Conservation (phyloP, 108 stramenopile genomes). For the Pseudonitzschia multiseries region DNA sequence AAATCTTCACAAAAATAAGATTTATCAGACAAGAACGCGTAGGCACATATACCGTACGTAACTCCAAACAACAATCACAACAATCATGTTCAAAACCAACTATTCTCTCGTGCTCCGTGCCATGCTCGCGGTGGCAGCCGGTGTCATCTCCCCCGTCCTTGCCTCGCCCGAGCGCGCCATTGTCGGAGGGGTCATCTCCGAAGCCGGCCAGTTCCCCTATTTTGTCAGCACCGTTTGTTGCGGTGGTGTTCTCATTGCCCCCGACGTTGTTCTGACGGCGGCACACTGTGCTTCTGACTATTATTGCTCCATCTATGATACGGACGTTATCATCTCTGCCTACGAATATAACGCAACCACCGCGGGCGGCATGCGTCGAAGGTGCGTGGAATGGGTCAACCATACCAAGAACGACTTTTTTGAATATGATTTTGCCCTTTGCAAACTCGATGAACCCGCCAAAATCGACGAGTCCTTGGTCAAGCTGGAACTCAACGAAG, state of each 20-base stretch:
- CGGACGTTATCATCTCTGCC: background rate
- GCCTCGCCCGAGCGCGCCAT: background rate
- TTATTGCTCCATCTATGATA: background rate
- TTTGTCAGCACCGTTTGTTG: background rate
- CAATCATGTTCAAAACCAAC: background rate
- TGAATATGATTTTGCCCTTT: constrained; percentile 5
- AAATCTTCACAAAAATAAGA: too few relatives aligned
- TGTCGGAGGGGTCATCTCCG: background rate
- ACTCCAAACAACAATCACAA: too few relatives aligned
- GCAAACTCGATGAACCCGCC: background rate
- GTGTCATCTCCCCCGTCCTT: background rate
- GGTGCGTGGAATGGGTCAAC: too few relatives aligned
- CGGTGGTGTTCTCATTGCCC: background rate
- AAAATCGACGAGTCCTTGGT: background rate
- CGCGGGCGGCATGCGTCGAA: too few relatives aligned
- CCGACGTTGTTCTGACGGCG: constrained; percentile 3
- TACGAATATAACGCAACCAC: background rate
- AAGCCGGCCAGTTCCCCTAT: constrained; percentile 1
- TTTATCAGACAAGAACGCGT: too few relatives aligned
- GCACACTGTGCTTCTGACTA: background rate
- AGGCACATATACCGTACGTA: too few relatives aligned
- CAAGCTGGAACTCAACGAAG: background rate
- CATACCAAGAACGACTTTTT: too few relatives aligned
- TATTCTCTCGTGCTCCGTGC: background rate
- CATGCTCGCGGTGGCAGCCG: background rate